Percentiles rank a stretch among this genome's conserved stretches.
Conservation (phyloP, 345 rosid genomes). For the Cardamine occulta region DNA sequence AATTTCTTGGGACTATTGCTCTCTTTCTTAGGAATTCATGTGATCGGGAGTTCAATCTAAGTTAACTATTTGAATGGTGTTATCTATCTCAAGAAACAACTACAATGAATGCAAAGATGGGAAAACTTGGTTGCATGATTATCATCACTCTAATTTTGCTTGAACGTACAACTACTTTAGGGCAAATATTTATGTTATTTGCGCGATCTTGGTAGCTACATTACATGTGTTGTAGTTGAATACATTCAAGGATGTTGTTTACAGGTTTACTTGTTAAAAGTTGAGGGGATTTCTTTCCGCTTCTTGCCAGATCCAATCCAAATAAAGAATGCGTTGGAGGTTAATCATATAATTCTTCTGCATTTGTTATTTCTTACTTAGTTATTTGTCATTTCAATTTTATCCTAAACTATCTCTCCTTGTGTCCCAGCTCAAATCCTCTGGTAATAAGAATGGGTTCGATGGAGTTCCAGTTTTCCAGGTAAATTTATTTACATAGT, state of each 20-base stretch:
- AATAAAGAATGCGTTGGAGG: slow-evolving; percentile 92
- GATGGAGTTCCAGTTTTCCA: slow-evolving; percentile 99
- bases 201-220: neutral
- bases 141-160: neutral
- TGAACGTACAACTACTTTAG: neutral
- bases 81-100: neutral
- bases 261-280: slow-evolving; percentile 86
- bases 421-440: slow-evolving; percentile 62
- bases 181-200: neutral
- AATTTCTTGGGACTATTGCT: neutral
- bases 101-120: neutral
- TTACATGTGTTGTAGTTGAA: neutral
- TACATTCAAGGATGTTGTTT: slow-evolving; percentile 7
- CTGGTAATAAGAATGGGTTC: slow-evolving; percentile 60
- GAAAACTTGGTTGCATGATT: neutral
- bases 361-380: neutral
- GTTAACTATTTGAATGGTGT: neutral
- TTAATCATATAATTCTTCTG: slow-evolving; percentile 17
- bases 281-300: slow-evolving; percentile 92
- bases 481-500: slow-evolving; percentile 49
- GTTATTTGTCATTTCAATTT: neutral
- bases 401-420: slow-evolving; percentile 21
- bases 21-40: slow-evolving; percentile 4
- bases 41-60: neutral
- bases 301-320: slow-evolving; percentile 95